Base-by-base conservation (phyloP, 2,329 filamentous ascomycete species). In the Colletotrichum godetiae region DNA sequence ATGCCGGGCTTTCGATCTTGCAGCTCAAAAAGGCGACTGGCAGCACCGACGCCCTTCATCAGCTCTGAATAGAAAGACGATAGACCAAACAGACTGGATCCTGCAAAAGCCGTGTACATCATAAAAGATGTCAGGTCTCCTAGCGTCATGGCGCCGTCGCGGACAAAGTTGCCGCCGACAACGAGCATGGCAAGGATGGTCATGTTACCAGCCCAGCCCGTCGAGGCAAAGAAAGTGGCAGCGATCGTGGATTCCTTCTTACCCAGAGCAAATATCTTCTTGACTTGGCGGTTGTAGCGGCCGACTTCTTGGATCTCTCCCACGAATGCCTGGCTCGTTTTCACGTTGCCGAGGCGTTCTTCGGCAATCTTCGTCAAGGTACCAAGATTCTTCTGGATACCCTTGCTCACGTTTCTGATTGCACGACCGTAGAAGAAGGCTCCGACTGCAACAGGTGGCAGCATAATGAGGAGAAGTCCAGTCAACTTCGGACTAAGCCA, bases 11-110 rank as follows among this genome's bases (percentile, higher is more conserved):
- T 87, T 75, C 97, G 92, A 81, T 99, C 97, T 81, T 98, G 95
- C 6, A 99, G 89, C 80, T 99, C 97, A 79, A 99, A 99, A 1
- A 99, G 88, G 73, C 97, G 93, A 79, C 93, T 97, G n/a, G 97
- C 97, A 55, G 97, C 97, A 78, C 97, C 97, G 4, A 98, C 96
- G 55, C 97, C 97, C 83, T 99, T 99, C 97, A 99, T 99, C 74
- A 99, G 88, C 81, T 99, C 97, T 0, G 95, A 98, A 83, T 98
- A 99, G 84, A 99, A 99, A 69, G 94, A 95, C 4, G 95, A 98
- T 1, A 99, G 87, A 4, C 97, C 97, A 77, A 98, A 98, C 75
- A 99, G 90, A 83, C 94, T 97, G 61, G 94, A 97, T 3, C 91
- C 91, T 7, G 91, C 90, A 82, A 92, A 98, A 4, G 94, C 96